Conservation (phyloP, 2,329 filamentous ascomycete species). For the Aureobasidium melanogenum region DNA sequence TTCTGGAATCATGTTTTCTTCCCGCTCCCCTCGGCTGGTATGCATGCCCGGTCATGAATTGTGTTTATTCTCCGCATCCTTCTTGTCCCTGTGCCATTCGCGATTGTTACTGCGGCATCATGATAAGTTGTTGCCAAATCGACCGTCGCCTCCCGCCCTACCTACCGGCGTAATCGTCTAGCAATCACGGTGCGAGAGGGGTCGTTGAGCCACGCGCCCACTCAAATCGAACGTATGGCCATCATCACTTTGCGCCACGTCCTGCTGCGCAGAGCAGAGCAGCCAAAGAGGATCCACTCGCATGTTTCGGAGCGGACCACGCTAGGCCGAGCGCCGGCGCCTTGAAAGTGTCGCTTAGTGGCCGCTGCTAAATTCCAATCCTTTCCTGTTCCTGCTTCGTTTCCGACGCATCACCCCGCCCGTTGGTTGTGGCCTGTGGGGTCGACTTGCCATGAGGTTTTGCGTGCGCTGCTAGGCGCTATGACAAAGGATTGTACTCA, state of each 20-base stretch:
- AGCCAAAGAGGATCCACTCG: conserved; percentile 7
- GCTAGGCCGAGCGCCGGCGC: conserved; percentile 4
- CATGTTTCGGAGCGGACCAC: conserved; percentile 10
- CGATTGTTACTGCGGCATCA: conserved; percentile 6
- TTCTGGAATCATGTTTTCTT: conserved; percentile 9
- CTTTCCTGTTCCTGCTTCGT: conserved; percentile 12
- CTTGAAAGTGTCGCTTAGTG: conserved; percentile 10
- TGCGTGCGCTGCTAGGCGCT: conserved; percentile 8
- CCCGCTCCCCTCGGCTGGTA: conserved; percentile 5
- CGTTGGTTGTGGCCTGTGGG: background rate
- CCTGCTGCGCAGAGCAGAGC: background rate
- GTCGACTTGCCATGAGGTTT: conserved; percentile 11
- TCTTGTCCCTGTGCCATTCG: conserved; percentile 1
- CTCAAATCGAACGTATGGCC: background rate
- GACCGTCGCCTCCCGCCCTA: background rate
- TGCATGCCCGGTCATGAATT: background rate
- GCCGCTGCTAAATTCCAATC: background rate
- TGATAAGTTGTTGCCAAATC: background rate
- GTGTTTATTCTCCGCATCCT: conserved; percentile 6
- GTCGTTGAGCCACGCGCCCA: conserved; percentile 9
- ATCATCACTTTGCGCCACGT: conserved; percentile 9
- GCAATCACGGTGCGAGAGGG: background rate
- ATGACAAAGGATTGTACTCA: background rate
- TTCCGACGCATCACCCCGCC: conserved; percentile 9
- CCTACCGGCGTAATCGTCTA: background rate